Base-by-base conservation (phyloP, 192 early-diverging fungal species). In the Mortierella antarctica region DNA sequence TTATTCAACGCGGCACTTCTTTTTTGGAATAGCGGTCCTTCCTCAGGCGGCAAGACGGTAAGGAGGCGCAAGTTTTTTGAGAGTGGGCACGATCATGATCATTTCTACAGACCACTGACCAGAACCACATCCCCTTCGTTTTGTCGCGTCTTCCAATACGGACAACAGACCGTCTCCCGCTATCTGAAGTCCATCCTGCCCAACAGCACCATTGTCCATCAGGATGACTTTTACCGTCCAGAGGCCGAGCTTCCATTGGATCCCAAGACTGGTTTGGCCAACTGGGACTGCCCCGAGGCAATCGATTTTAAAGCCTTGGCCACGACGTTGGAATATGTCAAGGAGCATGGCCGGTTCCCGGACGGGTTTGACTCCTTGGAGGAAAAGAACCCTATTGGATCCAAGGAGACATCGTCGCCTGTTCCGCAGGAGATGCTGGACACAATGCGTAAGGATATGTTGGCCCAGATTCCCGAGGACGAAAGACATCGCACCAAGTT, bases 261-360 rank as follows among this genome's bases (percentile, higher is more conserved):
- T 74, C 64, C 75, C 10, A 83, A 77, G 39, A 87, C 87, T 5
- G 83, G 86, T 7, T 67, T 90, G 7, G 75, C 85, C 54, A 92
- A 96, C 69, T 96, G 94, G 94, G 94, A 96, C 82, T 93, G 92
- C 44, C 93, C 92, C 6, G 89, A 85, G 15, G 84, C 92, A 4
- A 83, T 93, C n/a, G 91, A 94, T 53, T 88, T 89, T 44, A 5
- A 47, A 2, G 13, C 54, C 13, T 57, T 90, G 60, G 67, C 67
- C 41, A 39, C 59, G 7, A 72, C 65, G 3, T 54, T 90, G 15
- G 46, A 61, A 39, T 59, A 83, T 46, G 62, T 79, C 17, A 84
- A 68, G 47, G 55, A 62, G 48, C 73, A 85, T 55, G 85, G 83
- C 8, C 12, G 48, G 13, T 64, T 88, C n/a, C 85, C 85, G 2